Evolutionary conservation across 2,329 filamentous ascomycete genomes (phyloP), one percentile per base, ranked within the genome.

Genomic region (Paramyrothecium roridum): DNA sequence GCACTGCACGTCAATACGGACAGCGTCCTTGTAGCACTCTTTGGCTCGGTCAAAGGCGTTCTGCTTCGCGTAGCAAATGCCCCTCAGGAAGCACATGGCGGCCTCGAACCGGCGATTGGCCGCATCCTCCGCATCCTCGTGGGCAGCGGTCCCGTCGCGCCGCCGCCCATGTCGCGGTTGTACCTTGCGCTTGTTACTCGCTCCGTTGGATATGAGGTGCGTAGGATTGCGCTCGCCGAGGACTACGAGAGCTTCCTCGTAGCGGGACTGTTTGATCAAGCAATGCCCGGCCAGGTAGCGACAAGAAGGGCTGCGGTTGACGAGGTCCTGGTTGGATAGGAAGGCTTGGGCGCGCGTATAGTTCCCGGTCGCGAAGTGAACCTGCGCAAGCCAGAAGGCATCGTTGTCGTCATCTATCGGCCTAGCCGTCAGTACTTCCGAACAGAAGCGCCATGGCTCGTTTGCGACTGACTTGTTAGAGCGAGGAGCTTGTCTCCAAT

Each of bases 41-140:
- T 97, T 97, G 52, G 95, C 95, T 34, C 92, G 87, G 70, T 99
- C 95, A 65, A 98, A 98, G 23, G 93, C 90, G 72, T 98, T 99
- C 71, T 96, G 91, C 73, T 96, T 96, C 8, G 95, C 93, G 70
- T 92, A 97, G 78, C 96, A 98, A 51, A 96, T 82, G 6, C 95
- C 95, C 22, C 95, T 83, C 52, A 99, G 77, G 70, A 96, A 96
- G 76, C 95, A 99, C 93, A 99, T 99, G 67, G 89, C 91, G 0
- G 95, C 95, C 74, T 99, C 93, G 65, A 95, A 96, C 57, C 91
- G 88, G 56, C 96, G 80, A 67, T 89, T 91, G 46, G 82, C 84
- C 10, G 83, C 80, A 61, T 93, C 88, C 62, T 93, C 90, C n/a
- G 30, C 49, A 8, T 51, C 49, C 11, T 26, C 49, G 16, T 51